phyloP scores from a whole-genome alignment of 2,329 filamentous ascomycete species.

The Stenocarpella maydis region DNA sequence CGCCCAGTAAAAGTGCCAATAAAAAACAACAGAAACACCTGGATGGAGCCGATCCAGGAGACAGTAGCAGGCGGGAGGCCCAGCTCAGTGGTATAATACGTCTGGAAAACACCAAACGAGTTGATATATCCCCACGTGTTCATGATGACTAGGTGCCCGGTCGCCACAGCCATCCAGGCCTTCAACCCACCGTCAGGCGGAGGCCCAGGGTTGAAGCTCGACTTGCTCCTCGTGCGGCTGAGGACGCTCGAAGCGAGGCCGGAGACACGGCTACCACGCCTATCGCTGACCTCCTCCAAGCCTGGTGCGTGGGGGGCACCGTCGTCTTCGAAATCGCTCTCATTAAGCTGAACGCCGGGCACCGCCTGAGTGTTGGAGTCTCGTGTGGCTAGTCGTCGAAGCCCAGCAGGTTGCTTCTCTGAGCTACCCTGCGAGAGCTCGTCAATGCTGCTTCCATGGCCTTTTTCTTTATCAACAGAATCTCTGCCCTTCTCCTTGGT shows the following conservation, averaged over 20 bases:
- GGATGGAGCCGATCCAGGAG: slow-evolving; percentile 63
- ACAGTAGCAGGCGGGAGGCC: slow-evolving; percentile 53
- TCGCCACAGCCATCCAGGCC: slow-evolving; percentile 55
- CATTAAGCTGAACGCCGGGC: slow-evolving; percentile 8
- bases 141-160: slow-evolving; percentile 56
- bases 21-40: slow-evolving; percentile 64
- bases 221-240: slow-evolving; percentile 51
- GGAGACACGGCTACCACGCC: slow-evolving; percentile 37
- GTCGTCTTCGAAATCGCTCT: slow-evolving; percentile 7
- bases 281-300: neutral
- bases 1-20: slow-evolving; percentile 62
- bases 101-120: slow-evolving; percentile 64
- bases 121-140: slow-evolving; percentile 65
- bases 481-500: neutral
- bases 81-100: slow-evolving; percentile 57
- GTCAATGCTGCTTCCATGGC: neutral
- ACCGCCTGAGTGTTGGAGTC: slow-evolving; percentile 17
- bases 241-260: slow-evolving; percentile 48
- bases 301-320: neutral
- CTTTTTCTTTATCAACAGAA: neutral
- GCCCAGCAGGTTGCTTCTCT: slow-evolving; percentile 8
- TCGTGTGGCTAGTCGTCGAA: neutral
- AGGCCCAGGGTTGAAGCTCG: slow-evolving; percentile 52
- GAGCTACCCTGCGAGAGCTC: neutral
- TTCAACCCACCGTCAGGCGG: slow-evolving; percentile 59